Conservation (phyloP, 106 monocot genomes). For the Triglochin maritima region DNA sequence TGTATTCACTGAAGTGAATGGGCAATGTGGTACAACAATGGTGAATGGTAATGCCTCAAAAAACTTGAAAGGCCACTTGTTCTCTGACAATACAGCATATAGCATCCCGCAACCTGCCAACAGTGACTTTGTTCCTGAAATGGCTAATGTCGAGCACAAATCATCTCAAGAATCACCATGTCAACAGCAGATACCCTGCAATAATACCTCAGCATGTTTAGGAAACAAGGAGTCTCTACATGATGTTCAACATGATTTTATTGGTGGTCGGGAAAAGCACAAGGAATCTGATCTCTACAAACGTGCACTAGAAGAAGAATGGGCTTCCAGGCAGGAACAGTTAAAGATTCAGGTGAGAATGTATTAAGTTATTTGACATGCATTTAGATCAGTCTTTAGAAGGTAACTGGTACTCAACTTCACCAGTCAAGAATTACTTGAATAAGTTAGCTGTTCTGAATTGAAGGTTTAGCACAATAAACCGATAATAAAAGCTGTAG, state of each 20-base stretch:
- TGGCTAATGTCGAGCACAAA: not conserved
- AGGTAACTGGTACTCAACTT: too few relatives aligned
- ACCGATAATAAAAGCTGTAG: too few relatives aligned
- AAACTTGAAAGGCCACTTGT: not conserved
- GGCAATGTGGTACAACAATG: too few relatives aligned
- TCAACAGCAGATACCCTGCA: too few relatives aligned
- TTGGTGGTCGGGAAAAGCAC: constrained; percentile 64
- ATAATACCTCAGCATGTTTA: not conserved
- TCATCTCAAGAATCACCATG: constrained; percentile 1
- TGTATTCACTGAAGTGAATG: too few relatives aligned
- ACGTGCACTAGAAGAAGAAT: constrained; percentile 77
- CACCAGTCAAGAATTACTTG: too few relatives aligned
- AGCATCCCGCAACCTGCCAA: not conserved
- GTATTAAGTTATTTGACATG: not conserved
- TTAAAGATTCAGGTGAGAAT: constrained; percentile 20
- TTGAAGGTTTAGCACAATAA: too few relatives aligned
- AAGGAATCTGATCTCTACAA: constrained; percentile 77
- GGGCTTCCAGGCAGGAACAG: constrained; percentile 60
- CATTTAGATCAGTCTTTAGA: not conserved
- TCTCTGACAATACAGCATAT: not conserved
- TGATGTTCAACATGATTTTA: constrained; percentile 18
- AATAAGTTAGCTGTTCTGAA: too few relatives aligned
- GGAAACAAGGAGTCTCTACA: not conserved
- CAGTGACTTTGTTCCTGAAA: not conserved
- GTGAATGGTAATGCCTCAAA: too few relatives aligned